Base-by-base conservation (phyloP, 75 land plant genomes). In the Selaginella moellendorffii region DNA sequence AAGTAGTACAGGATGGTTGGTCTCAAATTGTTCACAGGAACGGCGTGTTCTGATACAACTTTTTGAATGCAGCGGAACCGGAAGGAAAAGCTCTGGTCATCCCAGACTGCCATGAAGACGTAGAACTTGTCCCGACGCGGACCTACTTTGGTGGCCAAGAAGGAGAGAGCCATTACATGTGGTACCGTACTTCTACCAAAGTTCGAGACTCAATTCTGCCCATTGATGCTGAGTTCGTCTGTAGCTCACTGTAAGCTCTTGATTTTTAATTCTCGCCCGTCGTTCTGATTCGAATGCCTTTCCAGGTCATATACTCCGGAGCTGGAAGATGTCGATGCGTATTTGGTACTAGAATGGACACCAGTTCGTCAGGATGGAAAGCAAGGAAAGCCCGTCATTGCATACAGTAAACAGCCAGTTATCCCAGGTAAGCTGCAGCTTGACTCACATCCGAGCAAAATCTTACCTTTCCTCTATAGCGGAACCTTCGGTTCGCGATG, bases 331-430 rank as follows among this genome's bases (percentile, higher is more conserved):
- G 98, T 93, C 25, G 98, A 85, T 14, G 61, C 79, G 22, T 88
- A 85, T 71, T 58, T 93, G 59, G 85, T 73, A 26, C 66, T 88
- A 8, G 67, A 76, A 42, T 93, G 98, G 98, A 54, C 88, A 46
- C 98, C 98, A 24, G 76, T 79, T 31, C 90, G 98, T 26, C 64
- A 31, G 21, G 98, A 93, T 75, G 98, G 98, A 1, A 76, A 68
- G 69, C 62, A 64, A 51, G 98, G 98, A 69, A 72, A 72, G 22
- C 85, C 98, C 26, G 60, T 90, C 10, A 64, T 81, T 26, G 76
- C 87, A 68, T 75, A 75, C 76, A 85, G 82, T 65, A 74, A 67
- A n/a, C 30, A 68, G 42, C 83, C 83, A 27, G 98, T 93, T 26
- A 36, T 69, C 29, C 69, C 82, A 77, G 82, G 82, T 80, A 69